These are phyloP conservation scores for Penicillium egyptiacum DNA, from an alignment of 495 filamentous ascomycete genomes.

Conservation along the genomic window DNA sequence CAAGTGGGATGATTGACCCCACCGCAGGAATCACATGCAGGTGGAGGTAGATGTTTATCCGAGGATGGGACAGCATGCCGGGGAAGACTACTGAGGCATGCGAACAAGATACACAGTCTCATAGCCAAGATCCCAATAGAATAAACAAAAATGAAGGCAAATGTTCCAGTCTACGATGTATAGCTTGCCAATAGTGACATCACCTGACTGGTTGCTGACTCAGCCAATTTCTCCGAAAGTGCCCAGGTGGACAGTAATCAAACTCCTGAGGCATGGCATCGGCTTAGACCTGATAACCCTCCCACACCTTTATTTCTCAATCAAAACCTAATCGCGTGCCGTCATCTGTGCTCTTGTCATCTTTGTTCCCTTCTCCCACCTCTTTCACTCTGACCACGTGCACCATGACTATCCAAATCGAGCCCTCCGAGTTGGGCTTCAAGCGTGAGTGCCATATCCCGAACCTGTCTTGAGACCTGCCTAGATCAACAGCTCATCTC, in stretches of 20 bases:
- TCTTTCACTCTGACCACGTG: slow-evolving; percentile 13
- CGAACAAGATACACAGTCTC: not conserved
- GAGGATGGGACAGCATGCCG: not conserved
- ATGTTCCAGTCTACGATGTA: not conserved
- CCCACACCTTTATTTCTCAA: slow-evolving; percentile 15
- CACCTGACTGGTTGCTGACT: slow-evolving; percentile 35
- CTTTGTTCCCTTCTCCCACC: slow-evolving; percentile 1
- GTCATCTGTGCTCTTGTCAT: not conserved
- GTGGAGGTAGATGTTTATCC: not conserved
- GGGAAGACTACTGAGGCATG: not conserved
- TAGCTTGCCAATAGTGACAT: slow-evolving; percentile 16
- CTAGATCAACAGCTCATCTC: slow-evolving; percentile 23
- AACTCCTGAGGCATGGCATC: slow-evolving; percentile 28
- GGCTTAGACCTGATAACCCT: slow-evolving; percentile 24
- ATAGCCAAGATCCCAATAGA: not conserved
- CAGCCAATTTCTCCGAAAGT: slow-evolving; percentile 20
- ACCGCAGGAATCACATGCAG: slow-evolving; percentile 1
- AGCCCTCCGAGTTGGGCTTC: slow-evolving; percentile 89
- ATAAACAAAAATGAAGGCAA: not conserved
- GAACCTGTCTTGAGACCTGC: slow-evolving; percentile 2
- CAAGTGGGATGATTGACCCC: slow-evolving; percentile 3
- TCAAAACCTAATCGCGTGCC: slow-evolving; percentile 19
- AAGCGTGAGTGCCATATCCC: slow-evolving; percentile 62
- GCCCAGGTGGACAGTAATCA: slow-evolving; percentile 23
- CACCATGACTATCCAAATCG: slow-evolving; percentile 90